Evolutionary conservation across 352 stramenopile species (phyloP).

Genomic region (Poterioochromonas sp.): DNA sequence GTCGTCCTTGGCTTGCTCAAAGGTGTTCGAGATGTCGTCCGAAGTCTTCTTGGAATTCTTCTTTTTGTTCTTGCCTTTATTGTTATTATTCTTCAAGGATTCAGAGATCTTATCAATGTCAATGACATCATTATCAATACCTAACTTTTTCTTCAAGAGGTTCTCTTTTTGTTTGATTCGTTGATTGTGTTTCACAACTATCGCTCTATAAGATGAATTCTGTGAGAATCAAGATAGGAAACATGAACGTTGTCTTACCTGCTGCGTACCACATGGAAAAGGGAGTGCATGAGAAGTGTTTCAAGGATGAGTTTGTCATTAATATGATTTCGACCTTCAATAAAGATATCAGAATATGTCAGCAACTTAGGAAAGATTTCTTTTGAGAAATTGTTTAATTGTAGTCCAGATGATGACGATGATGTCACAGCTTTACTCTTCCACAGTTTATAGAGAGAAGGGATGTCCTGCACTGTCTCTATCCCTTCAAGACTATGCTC

Average conservation of each 20-base stretch:
- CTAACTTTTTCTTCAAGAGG: background rate
- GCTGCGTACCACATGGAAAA: background rate
- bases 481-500: no score
- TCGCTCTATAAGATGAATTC: background rate
- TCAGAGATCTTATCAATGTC: slow-evolving; percentile 38
- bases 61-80: slow-evolving; percentile 39
- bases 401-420: no score
- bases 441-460: background rate
- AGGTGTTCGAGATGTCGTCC: background rate
- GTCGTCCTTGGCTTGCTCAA: background rate
- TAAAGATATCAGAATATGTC: background rate
- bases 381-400: background rate
- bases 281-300: background rate
- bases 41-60: background rate
- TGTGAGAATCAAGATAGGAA: background rate
- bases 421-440: background rate
- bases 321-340: background rate
- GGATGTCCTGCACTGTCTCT: background rate
- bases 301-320: background rate
- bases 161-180: background rate
- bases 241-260: background rate
- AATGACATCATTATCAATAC: background rate
- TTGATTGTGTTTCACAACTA: slow-evolving; percentile 24
- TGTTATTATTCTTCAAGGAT: slow-evolving; percentile 54
- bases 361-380: background rate